These are phyloP conservation scores for Glebionis coronaria DNA, from an alignment of 129 eudicot genomes.

Conservation along the genomic window DNA sequence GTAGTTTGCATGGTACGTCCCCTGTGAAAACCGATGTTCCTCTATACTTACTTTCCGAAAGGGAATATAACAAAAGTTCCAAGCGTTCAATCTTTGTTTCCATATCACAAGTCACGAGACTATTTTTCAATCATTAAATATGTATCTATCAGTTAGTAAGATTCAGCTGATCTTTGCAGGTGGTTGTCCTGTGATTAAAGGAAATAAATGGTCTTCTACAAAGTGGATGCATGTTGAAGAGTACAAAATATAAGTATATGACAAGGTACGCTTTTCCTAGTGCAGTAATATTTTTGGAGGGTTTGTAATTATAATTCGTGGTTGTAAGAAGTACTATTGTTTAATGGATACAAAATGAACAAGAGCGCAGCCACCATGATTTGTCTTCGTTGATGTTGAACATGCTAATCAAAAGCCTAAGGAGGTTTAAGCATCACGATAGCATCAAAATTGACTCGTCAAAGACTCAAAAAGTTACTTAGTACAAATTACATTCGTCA, in stretches of 20 bases:
- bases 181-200: conserved; percentile 97
- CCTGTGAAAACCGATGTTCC: background rate
- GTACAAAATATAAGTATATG: conserved; percentile 51
- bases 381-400: conserved; percentile 10
- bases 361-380: conserved; percentile 2
- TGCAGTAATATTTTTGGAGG: background rate
- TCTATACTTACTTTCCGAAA: background rate
- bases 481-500: too few relatives aligned
- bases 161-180: conserved; percentile 38
- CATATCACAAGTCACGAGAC: conserved; percentile 5
- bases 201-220: conserved; percentile 95
- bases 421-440: conserved; percentile 9
- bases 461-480: too few relatives aligned
- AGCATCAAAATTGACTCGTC: background rate
- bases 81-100: background rate
- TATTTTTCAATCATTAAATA: background rate
- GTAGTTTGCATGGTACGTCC: conserved; percentile 82
- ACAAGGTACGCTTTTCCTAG: conserved; percentile 25
- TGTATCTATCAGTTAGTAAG: background rate
- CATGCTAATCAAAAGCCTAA: conserved; percentile 7
- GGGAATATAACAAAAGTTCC: background rate
- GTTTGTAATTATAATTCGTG: background rate
- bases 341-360: conserved; percentile 2
- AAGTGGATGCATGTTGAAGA: conserved; percentile 96
- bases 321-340: background rate